phyloP scores from a whole-genome alignment of 202 grass and related monocot species.

The Schoenoplectus tabernaemontani region DNA sequence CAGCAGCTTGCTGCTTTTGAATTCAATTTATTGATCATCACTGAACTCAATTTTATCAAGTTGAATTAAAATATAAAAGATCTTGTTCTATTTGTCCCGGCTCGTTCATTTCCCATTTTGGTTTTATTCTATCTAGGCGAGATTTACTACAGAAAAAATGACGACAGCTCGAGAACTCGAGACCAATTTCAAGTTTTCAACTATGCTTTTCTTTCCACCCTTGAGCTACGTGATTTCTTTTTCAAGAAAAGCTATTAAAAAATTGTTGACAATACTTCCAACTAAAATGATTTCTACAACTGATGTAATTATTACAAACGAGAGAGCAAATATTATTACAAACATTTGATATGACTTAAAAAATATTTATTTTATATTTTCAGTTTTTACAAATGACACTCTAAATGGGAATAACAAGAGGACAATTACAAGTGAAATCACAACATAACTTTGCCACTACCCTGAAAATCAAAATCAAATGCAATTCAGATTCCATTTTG shows the following conservation, averaged over 20 bases:
- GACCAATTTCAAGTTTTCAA: neutral
- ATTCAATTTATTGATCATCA: too few relatives aligned
- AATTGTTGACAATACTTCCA: neutral
- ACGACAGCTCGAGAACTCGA: neutral
- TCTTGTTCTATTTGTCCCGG: too few relatives aligned
- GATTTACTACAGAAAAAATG: neutral
- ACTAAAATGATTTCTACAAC: neutral
- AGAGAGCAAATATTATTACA: slow-evolving; percentile 4
- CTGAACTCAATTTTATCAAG: too few relatives aligned
- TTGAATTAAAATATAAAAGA: too few relatives aligned
- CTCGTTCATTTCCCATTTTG: too few relatives aligned
- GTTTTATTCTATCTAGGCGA: too few relatives aligned
- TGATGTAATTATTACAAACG: neutral
- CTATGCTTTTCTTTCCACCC: neutral
- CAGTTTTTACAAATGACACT: slow-evolving; percentile 3
- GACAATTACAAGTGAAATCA: neutral
- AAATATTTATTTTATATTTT: neutral
- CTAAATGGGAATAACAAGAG: neutral
- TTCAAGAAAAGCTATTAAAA: neutral
- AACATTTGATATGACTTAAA: neutral
- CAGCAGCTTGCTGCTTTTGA: too few relatives aligned
- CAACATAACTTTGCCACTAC: too few relatives aligned
- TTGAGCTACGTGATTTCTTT: neutral
- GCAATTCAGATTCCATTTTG: neutral
- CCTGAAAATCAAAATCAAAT: neutral